These are phyloP conservation scores for Pseudogymnoascus sp. DNA, from an alignment of 2,329 filamentous ascomycete genomes.

Conservation along the genomic window DNA sequence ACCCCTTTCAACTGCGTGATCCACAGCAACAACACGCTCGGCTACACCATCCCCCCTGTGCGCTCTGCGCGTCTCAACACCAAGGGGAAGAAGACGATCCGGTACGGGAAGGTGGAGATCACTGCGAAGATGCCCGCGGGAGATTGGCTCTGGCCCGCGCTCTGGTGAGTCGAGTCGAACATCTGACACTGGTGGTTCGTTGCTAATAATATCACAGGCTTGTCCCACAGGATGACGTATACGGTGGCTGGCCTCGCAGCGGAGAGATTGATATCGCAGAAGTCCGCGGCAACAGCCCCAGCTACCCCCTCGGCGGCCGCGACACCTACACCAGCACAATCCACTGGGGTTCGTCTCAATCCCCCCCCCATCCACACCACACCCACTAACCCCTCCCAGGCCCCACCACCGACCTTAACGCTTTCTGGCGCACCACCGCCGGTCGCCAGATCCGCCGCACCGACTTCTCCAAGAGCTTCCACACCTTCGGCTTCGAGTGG, in stretches of 20 bases:
- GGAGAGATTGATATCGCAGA: constrained; percentile 50
- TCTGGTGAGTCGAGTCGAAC: constrained; percentile 21
- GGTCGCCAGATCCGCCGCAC: constrained; percentile 30
- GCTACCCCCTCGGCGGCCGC: constrained; percentile 34
- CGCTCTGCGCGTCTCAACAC: constrained; percentile 43
- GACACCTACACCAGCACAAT: constrained; percentile 38
- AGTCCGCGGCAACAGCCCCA: constrained; percentile 39
- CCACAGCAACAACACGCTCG: constrained; percentile 36
- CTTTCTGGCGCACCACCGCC: constrained; percentile 27
- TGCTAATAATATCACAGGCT: constrained; percentile 30
- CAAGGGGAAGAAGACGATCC: constrained; percentile 39
- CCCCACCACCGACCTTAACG: constrained; percentile 22
- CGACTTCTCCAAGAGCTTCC: constrained; percentile 37
- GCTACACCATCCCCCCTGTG: constrained; percentile 43
- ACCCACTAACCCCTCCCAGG: constrained; percentile 29
- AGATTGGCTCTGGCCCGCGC: constrained; percentile 49
- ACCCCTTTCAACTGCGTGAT: constrained; percentile 29
- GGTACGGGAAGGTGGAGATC: constrained; percentile 47
- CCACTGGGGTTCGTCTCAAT: constrained; percentile 38
- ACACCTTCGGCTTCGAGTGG: constrained; percentile 50
- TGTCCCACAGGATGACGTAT: constrained; percentile 41
- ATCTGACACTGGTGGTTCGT: too few species aligned
- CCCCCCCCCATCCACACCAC: constrained; percentile 1
- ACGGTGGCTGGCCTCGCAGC: constrained; percentile 44
- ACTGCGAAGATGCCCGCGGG: constrained; percentile 45